Evolutionary conservation across 1,284 basidiomycete genomes (phyloP), one percentile per base, ranked within the genome.

Genomic region (Anthracocystis setariae): DNA sequence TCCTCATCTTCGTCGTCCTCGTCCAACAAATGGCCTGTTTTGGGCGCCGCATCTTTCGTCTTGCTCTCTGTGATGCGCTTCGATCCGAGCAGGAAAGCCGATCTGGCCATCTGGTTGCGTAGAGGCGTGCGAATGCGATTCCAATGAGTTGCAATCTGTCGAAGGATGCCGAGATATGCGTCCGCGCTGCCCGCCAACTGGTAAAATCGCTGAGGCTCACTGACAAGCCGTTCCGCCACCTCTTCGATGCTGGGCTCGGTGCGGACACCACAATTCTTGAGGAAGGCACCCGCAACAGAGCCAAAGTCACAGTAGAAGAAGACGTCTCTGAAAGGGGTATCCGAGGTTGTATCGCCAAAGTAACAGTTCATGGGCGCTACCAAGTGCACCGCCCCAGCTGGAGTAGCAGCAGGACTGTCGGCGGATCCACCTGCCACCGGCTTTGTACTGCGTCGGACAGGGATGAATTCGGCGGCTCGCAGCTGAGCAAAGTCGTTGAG

Each of bases 261-360:
- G 78, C 90, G 90, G 18, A 94, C 92, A 20, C 95, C 95, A 74
- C 92, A 93, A 10, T 91, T 89, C 60, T 88, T 88, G 46, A 99
- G 85, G 84, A 98, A 82, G 3, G 88, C 86, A 72, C 93, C 94
- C 2, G 91, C 94, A 5, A 86, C 86, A 0, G 87, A 81, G 0
- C 94, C 95, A 82, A 95, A 97, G 83, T 97, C 90, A 46, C 74
- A 61, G 46, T 98, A 88, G 75, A 94, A 95, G 79, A 97, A 96
- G 10, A 85, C 68, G 18, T 78, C 79, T 27, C 60, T 65, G 66
- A 83, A 80, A n/a, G 77, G 52, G 7, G 33, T 43, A 37, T 65
- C 65, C 20, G 58, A 67, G 12, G 38, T 13, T 9, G 77, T 54
- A 46, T 75, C 47, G 61, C 71, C 60, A 57, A 80, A 81, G 81